phyloP scores from a whole-genome alignment of 2,329 filamentous ascomycete genomes.

The Fusarium anguioides region DNA sequence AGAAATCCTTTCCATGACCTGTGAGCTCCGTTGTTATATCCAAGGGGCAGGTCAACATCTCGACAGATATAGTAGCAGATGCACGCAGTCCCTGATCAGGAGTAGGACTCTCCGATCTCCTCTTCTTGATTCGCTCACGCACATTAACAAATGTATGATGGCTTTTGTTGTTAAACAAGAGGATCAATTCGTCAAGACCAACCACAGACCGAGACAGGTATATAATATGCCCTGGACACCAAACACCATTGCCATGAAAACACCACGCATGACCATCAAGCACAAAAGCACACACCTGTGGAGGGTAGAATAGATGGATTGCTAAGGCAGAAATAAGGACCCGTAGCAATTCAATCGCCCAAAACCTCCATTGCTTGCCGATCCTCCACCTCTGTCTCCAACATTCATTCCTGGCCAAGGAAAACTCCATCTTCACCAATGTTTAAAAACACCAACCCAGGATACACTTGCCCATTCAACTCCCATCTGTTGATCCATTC shows the following conservation, averaged over 20 bases:
- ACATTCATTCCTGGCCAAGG: constrained; percentile 12
- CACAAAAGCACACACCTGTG: constrained; percentile 34
- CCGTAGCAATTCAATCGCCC: constrained; percentile 30
- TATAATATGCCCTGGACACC: constrained; percentile 49
- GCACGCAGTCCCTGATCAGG: neutral
- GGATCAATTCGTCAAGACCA: constrained; percentile 32
- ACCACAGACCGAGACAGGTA: constrained; percentile 42
- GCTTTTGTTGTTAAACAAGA: neutral
- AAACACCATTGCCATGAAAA: constrained; percentile 52
- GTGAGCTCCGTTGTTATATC: neutral
- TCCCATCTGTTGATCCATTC: constrained; percentile 36
- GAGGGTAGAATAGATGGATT: constrained; percentile 41
- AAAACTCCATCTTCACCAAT: constrained; percentile 28
- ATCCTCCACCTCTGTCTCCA: constrained; percentile 9
- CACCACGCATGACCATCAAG: constrained; percentile 33
- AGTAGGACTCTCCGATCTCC: neutral
- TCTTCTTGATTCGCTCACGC: neutral
- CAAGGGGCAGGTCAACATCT: neutral
- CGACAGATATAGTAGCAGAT: neutral
- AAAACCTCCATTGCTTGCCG: constrained; percentile 17
- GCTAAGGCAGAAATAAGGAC: constrained; percentile 34
- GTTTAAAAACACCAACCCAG: constrained; percentile 33
- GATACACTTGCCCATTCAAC: constrained; percentile 32
- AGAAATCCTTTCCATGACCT: neutral
- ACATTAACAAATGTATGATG: neutral